Evolutionary conservation across 2,329 filamentous ascomycete species (phyloP).

Genomic region (Colletotrichum endophyticum): DNA sequence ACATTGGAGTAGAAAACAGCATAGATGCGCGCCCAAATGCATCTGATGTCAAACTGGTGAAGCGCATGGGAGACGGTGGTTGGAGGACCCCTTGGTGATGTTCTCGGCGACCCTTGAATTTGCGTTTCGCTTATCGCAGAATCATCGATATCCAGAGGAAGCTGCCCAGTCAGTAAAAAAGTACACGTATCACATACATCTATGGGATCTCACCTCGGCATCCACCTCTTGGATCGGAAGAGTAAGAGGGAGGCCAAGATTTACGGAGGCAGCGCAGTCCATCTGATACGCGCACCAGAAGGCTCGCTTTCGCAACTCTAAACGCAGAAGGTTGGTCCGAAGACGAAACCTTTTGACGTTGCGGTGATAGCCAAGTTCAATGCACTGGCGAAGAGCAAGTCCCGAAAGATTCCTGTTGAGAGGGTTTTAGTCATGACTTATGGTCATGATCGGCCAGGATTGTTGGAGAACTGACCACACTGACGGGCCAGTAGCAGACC

Average conservation of each 20-base stretch:
- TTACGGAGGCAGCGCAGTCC: not conserved
- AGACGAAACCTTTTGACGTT: not conserved
- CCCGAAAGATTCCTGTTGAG: conserved; percentile 28
- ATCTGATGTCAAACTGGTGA: not conserved
- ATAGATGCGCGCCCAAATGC: conserved; percentile 12
- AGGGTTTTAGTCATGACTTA: not conserved
- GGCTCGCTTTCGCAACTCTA: conserved; percentile 9
- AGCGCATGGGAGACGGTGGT: conserved; percentile 4
- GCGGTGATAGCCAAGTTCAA: conserved; percentile 36
- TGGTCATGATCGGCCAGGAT: not conserved
- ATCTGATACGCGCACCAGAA: conserved; percentile 18
- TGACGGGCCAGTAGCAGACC: conserved; percentile 29
- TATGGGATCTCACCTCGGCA: not conserved
- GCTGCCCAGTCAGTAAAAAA: not conserved
- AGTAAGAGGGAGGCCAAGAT: not conserved
- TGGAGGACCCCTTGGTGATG: not conserved
- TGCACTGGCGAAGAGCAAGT: conserved; percentile 34
- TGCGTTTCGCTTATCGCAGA: not conserved
- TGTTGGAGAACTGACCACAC: conserved; percentile 17
- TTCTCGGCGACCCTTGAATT: not conserved
- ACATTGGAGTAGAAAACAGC: not conserved
- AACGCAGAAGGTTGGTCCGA: not conserved
- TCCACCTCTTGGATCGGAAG: conserved; percentile 1
- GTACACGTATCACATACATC: not conserved
- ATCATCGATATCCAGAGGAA: conserved; percentile 10